Evolutionary conservation across 2,329 filamentous ascomycete species (phyloP).

Genomic region (Malbranchea cinnamomea): DNA sequence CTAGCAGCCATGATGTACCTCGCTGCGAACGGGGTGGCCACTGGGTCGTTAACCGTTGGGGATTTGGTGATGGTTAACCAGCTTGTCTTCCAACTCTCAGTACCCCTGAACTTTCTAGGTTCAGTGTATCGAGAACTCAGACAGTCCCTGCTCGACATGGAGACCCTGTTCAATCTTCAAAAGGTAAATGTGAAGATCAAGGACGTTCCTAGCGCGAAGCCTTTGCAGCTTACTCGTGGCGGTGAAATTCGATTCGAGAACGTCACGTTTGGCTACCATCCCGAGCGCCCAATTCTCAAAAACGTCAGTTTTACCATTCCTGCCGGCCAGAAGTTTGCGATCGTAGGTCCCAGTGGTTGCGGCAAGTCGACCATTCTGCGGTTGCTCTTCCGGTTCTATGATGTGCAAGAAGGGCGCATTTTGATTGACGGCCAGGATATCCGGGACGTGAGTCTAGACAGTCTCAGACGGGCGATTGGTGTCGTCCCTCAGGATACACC

Average conservation of each 20-base stretch:
- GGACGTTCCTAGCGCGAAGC: constrained; percentile 59
- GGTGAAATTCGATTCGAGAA: constrained; percentile 92
- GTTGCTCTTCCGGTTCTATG: constrained; percentile 87
- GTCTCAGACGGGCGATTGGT: constrained; percentile 70
- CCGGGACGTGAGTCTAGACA: constrained; percentile 65
- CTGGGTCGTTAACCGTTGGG: constrained; percentile 70
- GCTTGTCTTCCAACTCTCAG: constrained; percentile 92
- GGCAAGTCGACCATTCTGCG: constrained; percentile 89
- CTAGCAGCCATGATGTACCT: constrained; percentile 98
- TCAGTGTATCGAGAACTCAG: constrained; percentile 92
- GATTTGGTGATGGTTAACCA: constrained; percentile 99
- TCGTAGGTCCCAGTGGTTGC: constrained; percentile 89
- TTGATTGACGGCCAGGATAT: constrained; percentile 89
- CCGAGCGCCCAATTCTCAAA: constrained; percentile 71
- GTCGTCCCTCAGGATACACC: constrained; percentile 96
- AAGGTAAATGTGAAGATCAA: constrained; percentile 85
- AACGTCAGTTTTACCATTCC: constrained; percentile 81
- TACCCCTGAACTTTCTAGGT: constrained; percentile 94
- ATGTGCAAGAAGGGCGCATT: constrained; percentile 71
- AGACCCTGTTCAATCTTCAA: constrained; percentile 92
- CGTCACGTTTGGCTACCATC: constrained; percentile 83
- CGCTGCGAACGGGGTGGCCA: constrained; percentile 75
- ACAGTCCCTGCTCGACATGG: constrained; percentile 94
- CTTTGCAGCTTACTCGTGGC: constrained; percentile 56
- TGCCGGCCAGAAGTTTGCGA: constrained; percentile 86